Evolutionary conservation across 2,329 filamentous ascomycete species (phyloP).

Genomic region (Fusarium graminum): DNA sequence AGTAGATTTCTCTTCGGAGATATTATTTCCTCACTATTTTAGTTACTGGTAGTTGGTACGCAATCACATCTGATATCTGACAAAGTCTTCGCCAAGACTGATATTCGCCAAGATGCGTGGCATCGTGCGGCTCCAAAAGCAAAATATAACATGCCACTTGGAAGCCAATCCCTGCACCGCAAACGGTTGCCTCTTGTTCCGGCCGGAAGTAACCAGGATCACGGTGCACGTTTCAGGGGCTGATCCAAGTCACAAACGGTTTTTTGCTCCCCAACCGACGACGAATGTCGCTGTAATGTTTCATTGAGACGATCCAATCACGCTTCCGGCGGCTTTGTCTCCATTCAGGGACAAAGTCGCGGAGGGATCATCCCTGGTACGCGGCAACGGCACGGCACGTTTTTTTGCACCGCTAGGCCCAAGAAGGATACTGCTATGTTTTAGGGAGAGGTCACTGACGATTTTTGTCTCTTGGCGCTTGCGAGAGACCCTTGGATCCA

Average conservation of each 20-base stretch:
- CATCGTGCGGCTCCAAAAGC: conserved; percentile 9
- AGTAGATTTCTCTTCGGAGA: too few species aligned
- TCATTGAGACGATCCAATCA: neutral
- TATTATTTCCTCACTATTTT: too few species aligned
- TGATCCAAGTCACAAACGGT: neutral
- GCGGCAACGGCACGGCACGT: neutral
- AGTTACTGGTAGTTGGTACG: too few species aligned
- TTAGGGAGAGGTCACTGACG: neutral
- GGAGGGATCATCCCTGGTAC: neutral
- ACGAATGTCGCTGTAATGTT: conserved; percentile 1
- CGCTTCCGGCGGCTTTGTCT: neutral
- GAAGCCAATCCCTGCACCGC: conserved; percentile 11
- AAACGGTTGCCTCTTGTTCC: neutral
- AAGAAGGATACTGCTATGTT: too few species aligned
- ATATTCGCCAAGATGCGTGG: neutral
- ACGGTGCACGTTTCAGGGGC: conserved; percentile 11
- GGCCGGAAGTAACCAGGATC: conserved; percentile 4
- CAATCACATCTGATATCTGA: too few species aligned
- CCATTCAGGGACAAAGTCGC: neutral
- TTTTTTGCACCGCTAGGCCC: neutral
- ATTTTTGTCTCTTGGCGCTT: neutral
- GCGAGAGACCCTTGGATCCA: neutral
- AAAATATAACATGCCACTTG: neutral
- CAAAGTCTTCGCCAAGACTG: conserved; percentile 7
- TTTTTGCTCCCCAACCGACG: neutral